phyloP scores from a whole-genome alignment of 163 green algal genomes.

The Chlamydomonas reinhardtii region DNA sequence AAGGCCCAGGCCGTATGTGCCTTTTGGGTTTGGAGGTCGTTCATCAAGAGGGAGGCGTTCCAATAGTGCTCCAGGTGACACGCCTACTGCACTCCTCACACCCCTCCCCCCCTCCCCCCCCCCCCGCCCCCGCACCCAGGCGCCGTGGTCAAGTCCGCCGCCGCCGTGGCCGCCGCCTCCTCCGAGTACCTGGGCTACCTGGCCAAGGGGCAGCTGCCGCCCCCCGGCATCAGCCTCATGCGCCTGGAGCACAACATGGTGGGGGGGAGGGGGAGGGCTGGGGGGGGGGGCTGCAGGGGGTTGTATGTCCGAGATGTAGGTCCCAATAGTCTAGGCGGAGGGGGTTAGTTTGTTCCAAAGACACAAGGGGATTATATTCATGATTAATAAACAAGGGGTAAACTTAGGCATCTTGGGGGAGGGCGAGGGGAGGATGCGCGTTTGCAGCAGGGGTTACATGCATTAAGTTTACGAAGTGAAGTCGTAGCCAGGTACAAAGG shows the following conservation, averaged over 20 bases:
- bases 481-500: too few relatives aligned
- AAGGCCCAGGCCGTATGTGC: too few relatives aligned
- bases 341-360: background rate
- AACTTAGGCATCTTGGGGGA: too few relatives aligned
- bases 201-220: slow-evolving; percentile 95
- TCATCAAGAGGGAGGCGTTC: too few relatives aligned
- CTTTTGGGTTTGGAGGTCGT: too few relatives aligned
- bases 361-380: too few relatives aligned
- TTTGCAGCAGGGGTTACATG: too few relatives aligned
- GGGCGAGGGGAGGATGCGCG: too few relatives aligned
- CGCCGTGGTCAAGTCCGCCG: slow-evolving; percentile 73
- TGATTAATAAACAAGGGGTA: too few relatives aligned
- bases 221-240: slow-evolving; percentile 79
- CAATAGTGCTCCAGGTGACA: too few relatives aligned
- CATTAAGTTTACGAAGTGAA: too few relatives aligned
- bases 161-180: slow-evolving; percentile 61
- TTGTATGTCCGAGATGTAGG: background rate
- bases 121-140: slow-evolving; percentile 50
- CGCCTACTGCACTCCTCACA: background rate
- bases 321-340: background rate
- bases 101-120: background rate
- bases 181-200: slow-evolving; percentile 94
- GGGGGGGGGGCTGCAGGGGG: background rate
- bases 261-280: background rate
- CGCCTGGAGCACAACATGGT: slow-evolving; percentile 42